These are phyloP conservation scores for Camellia japonica DNA, from an alignment of 148 eudicot genomes.

Conservation along the genomic window DNA sequence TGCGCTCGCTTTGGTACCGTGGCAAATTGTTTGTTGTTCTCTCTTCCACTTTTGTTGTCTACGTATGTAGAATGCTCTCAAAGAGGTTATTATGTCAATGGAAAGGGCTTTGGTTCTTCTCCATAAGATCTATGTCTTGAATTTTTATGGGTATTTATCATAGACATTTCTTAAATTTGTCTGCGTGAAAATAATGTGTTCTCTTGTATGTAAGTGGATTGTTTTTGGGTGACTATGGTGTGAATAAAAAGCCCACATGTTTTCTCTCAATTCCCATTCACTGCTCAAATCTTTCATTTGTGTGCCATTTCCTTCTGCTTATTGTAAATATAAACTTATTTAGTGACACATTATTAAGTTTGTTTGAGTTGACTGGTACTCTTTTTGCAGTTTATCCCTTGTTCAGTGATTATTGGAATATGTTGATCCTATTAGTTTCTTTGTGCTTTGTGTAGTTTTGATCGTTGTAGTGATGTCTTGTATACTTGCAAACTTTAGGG, in stretches of 20 bases:
- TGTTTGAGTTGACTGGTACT: no score
- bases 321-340: no score
- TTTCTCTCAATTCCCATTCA: background rate
- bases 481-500: background rate
- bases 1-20: background rate
- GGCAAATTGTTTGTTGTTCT: slow-evolving; percentile 10
- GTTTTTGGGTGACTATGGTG: slow-evolving; percentile 3
- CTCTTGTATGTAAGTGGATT: slow-evolving; percentile 27
- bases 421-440: background rate
- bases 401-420: background rate
- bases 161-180: slow-evolving; percentile 18
- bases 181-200: slow-evolving; percentile 35
- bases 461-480: background rate
- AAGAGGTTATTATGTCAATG: slow-evolving; percentile 8
- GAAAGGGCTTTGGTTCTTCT: slow-evolving; percentile 22
- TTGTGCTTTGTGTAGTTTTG: background rate
- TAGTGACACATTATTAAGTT: background rate
- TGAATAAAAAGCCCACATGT: slow-evolving; percentile 26
- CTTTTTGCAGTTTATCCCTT: background rate
- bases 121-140: slow-evolving; percentile 17
- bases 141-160: slow-evolving; percentile 11
- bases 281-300: background rate
- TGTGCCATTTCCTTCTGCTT: no score
- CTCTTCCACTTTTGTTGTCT: background rate
- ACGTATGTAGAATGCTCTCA: no score